A percentile compares a stretch with the other conserved stretches of the same genome.
Evolutionary conservation across 768 basidiomycete species (phyloP).

Genomic region (Mycena pura): DNA sequence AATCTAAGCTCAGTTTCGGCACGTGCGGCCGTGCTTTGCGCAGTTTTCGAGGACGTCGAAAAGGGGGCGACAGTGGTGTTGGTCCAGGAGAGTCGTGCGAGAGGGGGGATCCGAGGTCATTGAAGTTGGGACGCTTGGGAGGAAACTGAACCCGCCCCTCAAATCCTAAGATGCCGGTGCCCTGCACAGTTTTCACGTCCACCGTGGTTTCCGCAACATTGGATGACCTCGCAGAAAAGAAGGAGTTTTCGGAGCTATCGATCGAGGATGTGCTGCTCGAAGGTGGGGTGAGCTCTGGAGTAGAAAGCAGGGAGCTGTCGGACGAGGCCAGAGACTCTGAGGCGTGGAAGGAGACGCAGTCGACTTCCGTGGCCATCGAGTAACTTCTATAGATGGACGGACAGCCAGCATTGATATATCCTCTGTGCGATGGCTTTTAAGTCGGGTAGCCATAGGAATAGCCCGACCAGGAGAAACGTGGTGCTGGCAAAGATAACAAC

Average conservation of each 20-base stretch:
- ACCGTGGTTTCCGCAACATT: not conserved
- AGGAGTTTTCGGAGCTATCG: slow-evolving; percentile 13
- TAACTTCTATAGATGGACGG: not conserved
- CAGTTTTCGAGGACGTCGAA: slow-evolving; percentile 13
- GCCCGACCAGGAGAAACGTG: not conserved
- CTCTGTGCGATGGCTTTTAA: slow-evolving; percentile 7
- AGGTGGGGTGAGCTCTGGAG: slow-evolving; percentile 15
- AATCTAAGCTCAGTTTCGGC: slow-evolving; percentile 10
- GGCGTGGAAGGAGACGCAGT: slow-evolving; percentile 9
- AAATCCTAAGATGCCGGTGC: not conserved
- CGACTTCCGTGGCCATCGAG: slow-evolving; percentile 6
- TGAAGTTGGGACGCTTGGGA: not conserved
- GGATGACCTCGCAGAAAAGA: slow-evolving; percentile 8
- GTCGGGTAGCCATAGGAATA: not conserved
- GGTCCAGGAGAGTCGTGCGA: not conserved
- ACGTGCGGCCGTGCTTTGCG: slow-evolving; percentile 8
- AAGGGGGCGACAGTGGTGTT: not conserved
- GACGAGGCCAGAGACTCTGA: not conserved
- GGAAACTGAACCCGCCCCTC: slow-evolving; percentile 1
- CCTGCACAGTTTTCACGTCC: not conserved
- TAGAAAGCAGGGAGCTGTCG: not conserved
- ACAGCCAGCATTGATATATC: not conserved
- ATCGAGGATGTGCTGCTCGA: slow-evolving; percentile 11
- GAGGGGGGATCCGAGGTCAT: not conserved
- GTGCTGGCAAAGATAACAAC: not conserved